Base-by-base conservation (phyloP, 495 filamentous ascomycete species). In the Xylaria grammica region DNA sequence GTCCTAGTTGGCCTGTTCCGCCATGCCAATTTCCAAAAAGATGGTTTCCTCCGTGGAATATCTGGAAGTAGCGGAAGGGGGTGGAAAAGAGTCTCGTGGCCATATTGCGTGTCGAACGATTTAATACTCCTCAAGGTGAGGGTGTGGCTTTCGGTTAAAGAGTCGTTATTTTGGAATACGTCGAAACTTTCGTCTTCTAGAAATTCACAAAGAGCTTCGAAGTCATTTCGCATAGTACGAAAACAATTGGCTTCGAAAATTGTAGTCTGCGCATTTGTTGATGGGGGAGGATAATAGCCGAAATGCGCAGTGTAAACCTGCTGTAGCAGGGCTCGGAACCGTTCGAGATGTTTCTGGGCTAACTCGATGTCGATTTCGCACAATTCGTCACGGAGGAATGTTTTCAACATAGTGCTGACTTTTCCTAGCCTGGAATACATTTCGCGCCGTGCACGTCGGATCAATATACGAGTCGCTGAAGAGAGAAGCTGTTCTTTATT, bases 261-360 rank as follows among this genome's bases (percentile, higher is more conserved):
- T 15, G 73, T 65, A 17, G 69, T 70, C 7, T 67, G 73, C 4
- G 56, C 40, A 29, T 77, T 72, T 48, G 65, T 62, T 0, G 71
- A 72, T 4, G 74, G 71, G 4, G 89, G 89, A 1, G 89, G 89
- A 72, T 88, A 91, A 69, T 86, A 87, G 4, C 88, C 87, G 48
- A 87, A 82, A 64, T 84, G 86, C 17, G 77, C 77, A 15, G 84
- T 75, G 71, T 87, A 91, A 66, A 80, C 87, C n/a, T 74, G 73
- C 19, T 85, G 79, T 4, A 91, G 72, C 56, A 89, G 88, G 15
- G 81, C 81, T 44, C 88, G 78, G 70, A 91, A 91, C 8, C 80
- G 80, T 57, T 89, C 84, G 4, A 91, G 82, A 70, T 91, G 88
- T 10, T 78, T 71, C 62, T 81, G 74, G 22, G 81, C 81, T 10